phyloP scores from a whole-genome alignment of 2,329 filamentous ascomycete species.

The Alternaria panax region DNA sequence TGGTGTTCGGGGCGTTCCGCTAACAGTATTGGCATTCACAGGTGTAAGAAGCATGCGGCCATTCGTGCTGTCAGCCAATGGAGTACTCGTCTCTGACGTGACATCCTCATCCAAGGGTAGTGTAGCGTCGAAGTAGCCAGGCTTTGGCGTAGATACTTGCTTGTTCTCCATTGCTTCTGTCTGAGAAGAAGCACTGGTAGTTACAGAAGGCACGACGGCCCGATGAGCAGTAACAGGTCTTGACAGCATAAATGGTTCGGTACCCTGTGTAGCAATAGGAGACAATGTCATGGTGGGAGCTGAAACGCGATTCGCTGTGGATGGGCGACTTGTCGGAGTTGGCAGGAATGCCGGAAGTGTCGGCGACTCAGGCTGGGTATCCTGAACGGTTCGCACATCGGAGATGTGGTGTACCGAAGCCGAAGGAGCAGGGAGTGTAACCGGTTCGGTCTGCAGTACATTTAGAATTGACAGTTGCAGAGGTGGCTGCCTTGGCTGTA shows the following conservation, averaged over 20 bases:
- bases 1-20: slow-evolving; percentile 36
- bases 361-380: slow-evolving; percentile 46
- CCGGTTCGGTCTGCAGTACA: slow-evolving; percentile 41
- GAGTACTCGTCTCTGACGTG: slow-evolving; percentile 6
- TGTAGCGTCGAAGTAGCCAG: slow-evolving; percentile 54
- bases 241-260: slow-evolving; percentile 38
- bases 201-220: slow-evolving; percentile 18
- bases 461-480: slow-evolving; percentile 35
- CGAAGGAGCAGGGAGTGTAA: slow-evolving; percentile 16
- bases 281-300: slow-evolving; percentile 34
- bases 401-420: slow-evolving; percentile 32
- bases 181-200: slow-evolving; percentile 21
- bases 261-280: slow-evolving; percentile 36
- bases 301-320: slow-evolving; percentile 35
- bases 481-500: slow-evolving; percentile 27
- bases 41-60: slow-evolving; percentile 33
- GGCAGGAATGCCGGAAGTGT: slow-evolving; percentile 44
- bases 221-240: slow-evolving; percentile 44
- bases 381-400: slow-evolving; percentile 38
- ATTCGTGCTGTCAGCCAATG: slow-evolving; percentile 17
- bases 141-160: slow-evolving; percentile 41
- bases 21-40: slow-evolving; percentile 32
- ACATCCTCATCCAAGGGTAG: slow-evolving; percentile 55
- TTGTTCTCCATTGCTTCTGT: slow-evolving; percentile 18
- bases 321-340: slow-evolving; percentile 39